A percentile compares a stretch with the other conserved stretches of the same genome.
Conservation (phyloP, 169 alveolate genomes). For the Plasmodium vivax region DNA sequence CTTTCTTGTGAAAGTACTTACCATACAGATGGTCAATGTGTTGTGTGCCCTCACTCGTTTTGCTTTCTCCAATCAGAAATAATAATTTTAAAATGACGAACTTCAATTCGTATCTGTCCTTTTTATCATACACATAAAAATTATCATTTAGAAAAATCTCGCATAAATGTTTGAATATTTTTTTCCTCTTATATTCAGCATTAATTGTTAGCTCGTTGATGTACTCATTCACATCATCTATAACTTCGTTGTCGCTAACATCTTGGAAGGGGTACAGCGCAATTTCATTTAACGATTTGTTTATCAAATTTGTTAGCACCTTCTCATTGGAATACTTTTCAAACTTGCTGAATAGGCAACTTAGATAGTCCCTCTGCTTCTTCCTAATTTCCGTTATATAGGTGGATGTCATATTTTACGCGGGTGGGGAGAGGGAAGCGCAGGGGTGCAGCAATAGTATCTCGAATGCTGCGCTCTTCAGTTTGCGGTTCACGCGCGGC, state of each 20-base stretch:
- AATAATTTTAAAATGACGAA: conserved; percentile 63
- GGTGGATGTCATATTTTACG: conserved; percentile 60
- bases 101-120: conserved; percentile 72
- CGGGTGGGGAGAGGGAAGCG: neutral
- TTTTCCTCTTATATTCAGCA: conserved; percentile 74
- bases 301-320: conserved; percentile 47
- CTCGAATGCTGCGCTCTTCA: neutral
- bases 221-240: conserved; percentile 53
- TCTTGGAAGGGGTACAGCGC: conserved; percentile 74
- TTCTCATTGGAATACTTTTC: conserved; percentile 58
- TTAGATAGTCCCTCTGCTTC: conserved; percentile 66
- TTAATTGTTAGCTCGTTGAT: conserved; percentile 67
- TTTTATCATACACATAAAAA: conserved; percentile 50
- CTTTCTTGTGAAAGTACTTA: conserved; percentile 21
- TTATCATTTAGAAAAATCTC: conserved; percentile 42
- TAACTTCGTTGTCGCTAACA: conserved; percentile 68
- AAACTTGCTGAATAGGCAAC: conserved; percentile 50
- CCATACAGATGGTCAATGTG: conserved; percentile 29
- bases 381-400: conserved; percentile 54
- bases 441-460: neutral
- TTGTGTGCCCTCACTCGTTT: conserved; percentile 25
- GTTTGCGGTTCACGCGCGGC: neutral
- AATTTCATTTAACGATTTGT: conserved; percentile 71
- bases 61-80: conserved; percentile 67
- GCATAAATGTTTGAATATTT: conserved; percentile 61